Percentiles rank a stretch among this genome's conserved stretches.
phyloP scores from a whole-genome alignment of 148 eudicot genomes.

The Agrostemma githago region DNA sequence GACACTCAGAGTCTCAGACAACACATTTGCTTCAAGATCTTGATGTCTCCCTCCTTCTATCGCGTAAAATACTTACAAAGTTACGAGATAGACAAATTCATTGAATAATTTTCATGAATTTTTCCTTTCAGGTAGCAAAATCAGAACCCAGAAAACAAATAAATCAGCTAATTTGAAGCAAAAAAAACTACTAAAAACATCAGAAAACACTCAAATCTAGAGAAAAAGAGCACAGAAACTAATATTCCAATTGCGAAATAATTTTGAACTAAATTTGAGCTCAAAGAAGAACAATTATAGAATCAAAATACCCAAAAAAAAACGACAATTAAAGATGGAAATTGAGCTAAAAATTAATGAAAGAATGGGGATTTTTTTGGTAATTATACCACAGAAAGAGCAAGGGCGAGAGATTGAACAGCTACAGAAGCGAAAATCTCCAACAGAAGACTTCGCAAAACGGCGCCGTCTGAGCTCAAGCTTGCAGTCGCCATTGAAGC shows the following conservation, averaged over 20 bases:
- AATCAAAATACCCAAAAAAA: background rate
- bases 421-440: constrained; percentile 20
- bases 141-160: background rate
- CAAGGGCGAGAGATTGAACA: constrained; percentile 23
- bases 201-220: constrained; percentile 12
- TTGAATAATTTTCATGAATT: background rate
- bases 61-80: no score
- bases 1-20: background rate
- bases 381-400: constrained; percentile 23
- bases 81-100: background rate
- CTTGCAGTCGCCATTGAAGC: constrained; percentile 22
- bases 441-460: constrained; percentile 17
- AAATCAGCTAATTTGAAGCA: background rate
- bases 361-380: background rate
- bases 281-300: background rate
- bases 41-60: background rate
- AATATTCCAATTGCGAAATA: background rate
- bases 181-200: background rate
- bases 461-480: constrained; percentile 20
- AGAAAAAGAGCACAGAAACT: background rate
- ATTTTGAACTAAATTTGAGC: background rate
- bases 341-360: background rate
- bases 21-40: background rate
- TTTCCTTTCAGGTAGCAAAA: background rate
- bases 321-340: background rate